A percentile compares a stretch with the other conserved stretches of the same genome.
Conservation (phyloP, 805 yeast genomes). For the Candida xyloterini region DNA sequence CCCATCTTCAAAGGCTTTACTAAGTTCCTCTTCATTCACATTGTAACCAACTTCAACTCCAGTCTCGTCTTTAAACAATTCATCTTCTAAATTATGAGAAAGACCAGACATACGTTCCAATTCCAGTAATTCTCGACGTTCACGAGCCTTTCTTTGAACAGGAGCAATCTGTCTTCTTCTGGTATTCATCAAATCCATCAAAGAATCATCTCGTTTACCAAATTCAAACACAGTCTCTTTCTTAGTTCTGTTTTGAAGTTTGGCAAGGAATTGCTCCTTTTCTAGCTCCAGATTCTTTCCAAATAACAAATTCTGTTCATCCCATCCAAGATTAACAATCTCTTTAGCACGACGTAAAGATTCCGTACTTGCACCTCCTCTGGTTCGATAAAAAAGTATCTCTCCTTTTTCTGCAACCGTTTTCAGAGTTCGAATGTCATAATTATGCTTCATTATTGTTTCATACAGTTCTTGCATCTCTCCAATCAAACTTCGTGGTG, state of each 20-base stretch:
- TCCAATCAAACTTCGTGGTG: slow-evolving; percentile 74
- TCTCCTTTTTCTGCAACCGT: slow-evolving; percentile 86
- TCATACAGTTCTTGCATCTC: slow-evolving; percentile 68
- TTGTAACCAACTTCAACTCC: slow-evolving; percentile 37
- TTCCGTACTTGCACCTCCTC: slow-evolving; percentile 82
- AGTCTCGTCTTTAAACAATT: slow-evolving; percentile 52
- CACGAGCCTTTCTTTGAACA: slow-evolving; percentile 73
- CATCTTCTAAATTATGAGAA: slow-evolving; percentile 70
- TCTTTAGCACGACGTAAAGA: slow-evolving; percentile 85
- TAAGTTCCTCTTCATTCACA: slow-evolving; percentile 46
- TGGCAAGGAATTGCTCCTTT: slow-evolving; percentile 67
- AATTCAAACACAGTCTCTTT: slow-evolving; percentile 96
- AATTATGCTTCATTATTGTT: slow-evolving; percentile 55
- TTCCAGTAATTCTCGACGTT: slow-evolving; percentile 63
- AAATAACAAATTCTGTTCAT: slow-evolving; percentile 76
- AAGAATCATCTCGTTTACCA: slow-evolving; percentile 62
- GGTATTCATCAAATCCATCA: slow-evolving; percentile 79
- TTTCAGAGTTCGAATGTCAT: slow-evolving; percentile 61
- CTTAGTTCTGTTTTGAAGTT: slow-evolving; percentile 61
- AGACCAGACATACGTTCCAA: slow-evolving; percentile 75
- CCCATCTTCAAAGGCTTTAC: slow-evolving; percentile 51
- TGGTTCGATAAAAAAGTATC: slow-evolving; percentile 76
- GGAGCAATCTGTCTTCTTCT: slow-evolving; percentile 80
- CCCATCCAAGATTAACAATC: slow-evolving; percentile 77
- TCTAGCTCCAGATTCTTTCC: slow-evolving; percentile 74